phyloP scores from a whole-genome alignment of 495 filamentous ascomycete genomes.

The Daldinia grandis region DNA sequence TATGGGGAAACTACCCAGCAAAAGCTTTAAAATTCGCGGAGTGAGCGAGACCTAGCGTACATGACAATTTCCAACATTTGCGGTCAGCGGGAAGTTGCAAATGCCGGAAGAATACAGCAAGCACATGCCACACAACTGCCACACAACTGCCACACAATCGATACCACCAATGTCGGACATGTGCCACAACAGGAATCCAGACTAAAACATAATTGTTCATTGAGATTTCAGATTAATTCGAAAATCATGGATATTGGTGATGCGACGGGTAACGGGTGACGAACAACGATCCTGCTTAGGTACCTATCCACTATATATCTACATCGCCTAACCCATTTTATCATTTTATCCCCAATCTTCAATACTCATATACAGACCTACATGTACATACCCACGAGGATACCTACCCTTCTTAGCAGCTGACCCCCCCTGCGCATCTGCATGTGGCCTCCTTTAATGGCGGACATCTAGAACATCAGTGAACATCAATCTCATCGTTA shows the following conservation, averaged over 20 bases:
- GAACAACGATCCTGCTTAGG: neutral
- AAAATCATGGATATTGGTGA: constrained; percentile 19
- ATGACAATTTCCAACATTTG: neutral
- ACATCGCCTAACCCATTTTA: neutral
- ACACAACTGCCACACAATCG: constrained; percentile 20
- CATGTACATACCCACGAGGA: constrained; percentile 6
- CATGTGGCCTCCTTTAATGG: constrained; percentile 26
- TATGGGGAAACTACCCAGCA: neutral
- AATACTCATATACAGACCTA: neutral
- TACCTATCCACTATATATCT: neutral
- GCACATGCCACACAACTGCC: constrained; percentile 28
- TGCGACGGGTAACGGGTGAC: neutral
- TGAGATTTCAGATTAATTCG: constrained; percentile 6
- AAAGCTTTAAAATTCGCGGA: neutral
- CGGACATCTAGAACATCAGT: constrained; percentile 35
- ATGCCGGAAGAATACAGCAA: constrained; percentile 35
- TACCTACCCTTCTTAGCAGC: constrained; percentile 38
- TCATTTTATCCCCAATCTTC: neutral
- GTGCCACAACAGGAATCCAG: constrained; percentile 27
- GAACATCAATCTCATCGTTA: constrained; percentile 3
- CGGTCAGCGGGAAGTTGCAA: constrained; percentile 16
- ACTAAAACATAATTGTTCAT: constrained; percentile 6
- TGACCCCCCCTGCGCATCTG: constrained; percentile 28
- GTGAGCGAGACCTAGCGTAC: neutral
- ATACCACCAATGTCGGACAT: constrained; percentile 25